Percentiles rank a stretch among this genome's conserved stretches.
Conservation (phyloP, 768 basidiomycete species). For the Lactarius quietus region DNA sequence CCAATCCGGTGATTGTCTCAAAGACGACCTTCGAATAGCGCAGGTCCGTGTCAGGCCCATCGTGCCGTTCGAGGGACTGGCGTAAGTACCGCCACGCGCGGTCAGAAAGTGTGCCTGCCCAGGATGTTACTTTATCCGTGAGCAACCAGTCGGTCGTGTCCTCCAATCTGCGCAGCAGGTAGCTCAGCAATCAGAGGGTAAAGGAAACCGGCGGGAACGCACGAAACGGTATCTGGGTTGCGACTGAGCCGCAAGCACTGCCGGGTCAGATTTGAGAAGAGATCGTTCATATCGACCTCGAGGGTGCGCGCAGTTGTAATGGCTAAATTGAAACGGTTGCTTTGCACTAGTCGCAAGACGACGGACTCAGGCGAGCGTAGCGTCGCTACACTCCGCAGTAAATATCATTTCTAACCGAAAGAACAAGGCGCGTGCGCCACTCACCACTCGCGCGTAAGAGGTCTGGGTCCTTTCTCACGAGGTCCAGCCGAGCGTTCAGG, state of each 20-base stretch:
- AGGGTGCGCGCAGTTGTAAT: slow-evolving; percentile 72
- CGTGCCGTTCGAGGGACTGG: slow-evolving; percentile 72
- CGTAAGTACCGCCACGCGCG: slow-evolving; percentile 89
- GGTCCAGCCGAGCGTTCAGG: slow-evolving; percentile 71
- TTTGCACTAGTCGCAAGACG: slow-evolving; percentile 73
- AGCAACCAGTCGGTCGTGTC: slow-evolving; percentile 80
- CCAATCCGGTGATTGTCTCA: slow-evolving; percentile 69
- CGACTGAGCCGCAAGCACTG: slow-evolving; percentile 76
- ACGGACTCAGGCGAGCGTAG: slow-evolving; percentile 52
- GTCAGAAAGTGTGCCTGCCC: slow-evolving; percentile 77
- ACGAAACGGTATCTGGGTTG: slow-evolving; percentile 59
- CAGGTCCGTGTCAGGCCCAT: slow-evolving; percentile 64
- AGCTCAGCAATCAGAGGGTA: slow-evolving; percentile 15
- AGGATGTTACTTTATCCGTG: slow-evolving; percentile 73
- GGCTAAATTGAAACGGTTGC: slow-evolving; percentile 75
- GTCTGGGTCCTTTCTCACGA: slow-evolving; percentile 63
- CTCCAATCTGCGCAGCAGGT: slow-evolving; percentile 48
- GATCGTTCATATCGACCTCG: slow-evolving; percentile 79
- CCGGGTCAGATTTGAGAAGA: slow-evolving; percentile 72
- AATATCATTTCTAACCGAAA: slow-evolving; percentile 8
- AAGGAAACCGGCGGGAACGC: slow-evolving; percentile 27
- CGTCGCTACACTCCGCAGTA: slow-evolving; percentile 37
- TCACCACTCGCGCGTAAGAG: slow-evolving; percentile 63
- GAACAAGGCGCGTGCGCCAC: slow-evolving; percentile 28
- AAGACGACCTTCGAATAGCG: slow-evolving; percentile 73